phyloP scores from a whole-genome alignment of 2,329 filamentous ascomycete species.

The Paracoccidioides lutzii region DNA sequence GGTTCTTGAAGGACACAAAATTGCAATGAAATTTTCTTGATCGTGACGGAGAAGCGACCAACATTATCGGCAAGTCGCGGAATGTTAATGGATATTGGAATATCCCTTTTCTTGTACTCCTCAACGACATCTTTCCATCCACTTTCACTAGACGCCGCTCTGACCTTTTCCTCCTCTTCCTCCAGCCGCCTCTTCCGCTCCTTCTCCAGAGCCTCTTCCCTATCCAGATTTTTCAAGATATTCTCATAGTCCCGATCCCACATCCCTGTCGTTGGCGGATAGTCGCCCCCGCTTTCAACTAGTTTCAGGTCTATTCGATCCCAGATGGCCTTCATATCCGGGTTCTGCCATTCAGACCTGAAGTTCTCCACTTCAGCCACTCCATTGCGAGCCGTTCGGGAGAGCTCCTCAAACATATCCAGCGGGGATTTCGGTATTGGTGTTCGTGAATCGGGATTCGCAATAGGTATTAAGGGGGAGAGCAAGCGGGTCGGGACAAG shows the following conservation, averaged over 20 bases:
- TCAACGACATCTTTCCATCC: conserved; percentile 25
- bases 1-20: conserved; percentile 21
- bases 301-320: conserved; percentile 24
- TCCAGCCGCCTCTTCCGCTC: conserved; percentile 16
- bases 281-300: conserved; percentile 24
- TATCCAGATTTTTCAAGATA: conserved; percentile 21
- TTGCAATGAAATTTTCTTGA: conserved; percentile 23
- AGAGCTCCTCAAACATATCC: conserved; percentile 23
- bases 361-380: conserved; percentile 27
- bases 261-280: conserved; percentile 24
- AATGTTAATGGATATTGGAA: conserved; percentile 17
- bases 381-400: conserved; percentile 23
- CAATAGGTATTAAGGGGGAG: conserved; percentile 27
- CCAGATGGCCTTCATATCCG: conserved; percentile 30
- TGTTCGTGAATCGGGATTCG: conserved; percentile 18
- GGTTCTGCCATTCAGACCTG: conserved; percentile 27
- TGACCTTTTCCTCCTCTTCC: conserved; percentile 20
- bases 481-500: conserved; percentile 30
- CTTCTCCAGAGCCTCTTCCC: conserved; percentile 18
- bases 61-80: conserved; percentile 16
- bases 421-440: conserved; percentile 23
- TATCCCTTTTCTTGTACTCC: conserved; percentile 16
- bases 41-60: conserved; percentile 14
- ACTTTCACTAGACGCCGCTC: conserved; percentile 17
- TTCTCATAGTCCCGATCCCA: conserved; percentile 31